Evolutionary conservation across 1,284 basidiomycete genomes (phyloP), one percentile per base, ranked within the genome.

Genomic region (Pyrrhoderma lamaoense): DNA sequence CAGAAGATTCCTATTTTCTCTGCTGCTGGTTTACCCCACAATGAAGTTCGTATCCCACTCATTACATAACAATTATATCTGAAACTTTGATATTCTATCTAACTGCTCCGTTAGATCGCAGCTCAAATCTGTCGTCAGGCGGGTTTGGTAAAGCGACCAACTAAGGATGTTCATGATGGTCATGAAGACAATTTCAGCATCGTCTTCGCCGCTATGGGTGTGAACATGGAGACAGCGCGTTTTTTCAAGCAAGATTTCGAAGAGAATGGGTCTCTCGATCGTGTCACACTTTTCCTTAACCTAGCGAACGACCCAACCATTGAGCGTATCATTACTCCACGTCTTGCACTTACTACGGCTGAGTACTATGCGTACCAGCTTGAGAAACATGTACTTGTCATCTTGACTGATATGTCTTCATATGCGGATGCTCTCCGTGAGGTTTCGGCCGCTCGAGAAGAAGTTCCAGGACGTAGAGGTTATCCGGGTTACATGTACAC

Each of bases 1-100:
- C 96, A 99, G 71, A 99, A 99, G 82, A 99, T 99, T 59, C 96
- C 96, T 57, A 99, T 99, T 69, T 99, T 99, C 79, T 98, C 93
- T 54, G 96, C 96, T 43, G 92, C 96, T 54, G 95, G 96, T 81
- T 76, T 99, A 52, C 96, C 96, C 45, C 96, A 99, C 75, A 99
- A 99, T 70, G 93, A 99, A 75, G 92, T 91, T 58, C 60, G 69
- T 63, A 56, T 49, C 39, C 14, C 34, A 19, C 16, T 34, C 39
- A 22, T 16, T 18, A 19, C 14, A 37, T 47, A 18, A 22, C 19
- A 34, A 18, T 54, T 34, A 55, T 54, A 22, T 23, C 36, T 22
- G 46, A 42, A 38, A 48, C 56, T 53, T 52, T 43, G 19, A 53
- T 49, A n/a, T n/a, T n/a, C n/a, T n/a, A n/a, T n/a, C n/a, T n/a